Evolutionary conservation across 2,329 filamentous ascomycete species (phyloP).

Genomic region (Fusarium nygamai): DNA sequence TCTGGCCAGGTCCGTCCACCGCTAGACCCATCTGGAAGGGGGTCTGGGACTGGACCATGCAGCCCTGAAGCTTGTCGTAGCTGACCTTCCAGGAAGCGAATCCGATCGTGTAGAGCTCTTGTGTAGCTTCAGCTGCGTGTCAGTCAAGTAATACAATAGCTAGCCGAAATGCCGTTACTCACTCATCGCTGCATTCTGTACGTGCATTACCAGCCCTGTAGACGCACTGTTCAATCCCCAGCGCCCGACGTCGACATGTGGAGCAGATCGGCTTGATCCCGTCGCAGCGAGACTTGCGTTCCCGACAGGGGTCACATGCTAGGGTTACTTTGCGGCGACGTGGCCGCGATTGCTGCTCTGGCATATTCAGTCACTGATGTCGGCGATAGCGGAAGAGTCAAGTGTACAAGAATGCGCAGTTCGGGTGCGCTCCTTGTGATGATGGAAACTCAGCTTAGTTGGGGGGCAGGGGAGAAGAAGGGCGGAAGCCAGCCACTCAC

Average conservation of each 20-base stretch:
- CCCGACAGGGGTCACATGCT: neutral
- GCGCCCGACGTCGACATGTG: neutral
- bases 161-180: no score
- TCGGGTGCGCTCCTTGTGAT: neutral
- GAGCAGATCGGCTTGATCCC: constrained; percentile 1
- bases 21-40: neutral
- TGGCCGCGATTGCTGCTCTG: neutral
- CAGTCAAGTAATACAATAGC: no score
- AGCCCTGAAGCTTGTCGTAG: neutral
- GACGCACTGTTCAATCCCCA: neutral
- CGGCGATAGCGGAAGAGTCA: neutral
- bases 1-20: neutral
- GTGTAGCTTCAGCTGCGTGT: neutral
- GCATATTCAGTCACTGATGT: neutral
- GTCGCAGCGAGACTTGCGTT: neutral
- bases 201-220: neutral
- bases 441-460: neutral
- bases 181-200: neutral
- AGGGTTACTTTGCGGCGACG: neutral
- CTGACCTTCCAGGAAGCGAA: neutral
- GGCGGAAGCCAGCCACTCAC: neutral
- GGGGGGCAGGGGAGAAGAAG: neutral
- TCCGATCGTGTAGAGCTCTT: neutral
- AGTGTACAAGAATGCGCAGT: neutral
- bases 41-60: neutral